Conservation (phyloP, 2,329 filamentous ascomycete species). For the Neophaeococcomyces aloes region DNA sequence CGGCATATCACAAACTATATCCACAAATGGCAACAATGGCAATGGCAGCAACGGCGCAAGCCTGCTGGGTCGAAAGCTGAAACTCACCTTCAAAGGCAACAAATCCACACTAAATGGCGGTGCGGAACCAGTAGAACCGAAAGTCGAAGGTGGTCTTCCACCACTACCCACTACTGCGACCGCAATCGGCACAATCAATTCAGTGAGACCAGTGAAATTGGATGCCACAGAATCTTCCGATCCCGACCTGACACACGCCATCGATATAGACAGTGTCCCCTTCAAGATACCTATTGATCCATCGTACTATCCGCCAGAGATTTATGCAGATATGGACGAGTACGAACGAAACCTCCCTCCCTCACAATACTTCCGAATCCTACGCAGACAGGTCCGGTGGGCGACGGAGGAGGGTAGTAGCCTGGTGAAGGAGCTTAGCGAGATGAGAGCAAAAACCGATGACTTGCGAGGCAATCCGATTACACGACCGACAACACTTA, state of each 20-base stretch:
- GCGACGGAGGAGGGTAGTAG: constrained; percentile 33
- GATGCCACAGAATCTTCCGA: constrained; percentile 23
- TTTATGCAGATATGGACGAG: constrained; percentile 32
- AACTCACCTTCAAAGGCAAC: constrained; percentile 21
- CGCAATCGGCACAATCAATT: constrained; percentile 7
- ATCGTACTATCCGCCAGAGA: constrained; percentile 27
- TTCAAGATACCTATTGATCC: constrained; percentile 23
- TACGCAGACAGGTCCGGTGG: constrained; percentile 40
- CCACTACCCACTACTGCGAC: constrained; percentile 21
- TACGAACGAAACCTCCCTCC: constrained; percentile 34
- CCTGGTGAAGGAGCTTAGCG: constrained; percentile 27
- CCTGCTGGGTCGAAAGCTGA: constrained; percentile 16
- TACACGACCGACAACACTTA: constrained; percentile 6
- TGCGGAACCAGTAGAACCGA: constrained; percentile 13
- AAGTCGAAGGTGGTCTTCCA: constrained; percentile 17
- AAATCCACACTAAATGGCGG: constrained; percentile 1
- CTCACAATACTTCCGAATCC: constrained; percentile 34
- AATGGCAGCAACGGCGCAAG: constrained; percentile 4
- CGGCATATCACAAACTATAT: constrained; percentile 19
- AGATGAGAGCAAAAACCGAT: constrained; percentile 14
- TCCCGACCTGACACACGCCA: constrained; percentile 17
- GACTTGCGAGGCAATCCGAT: constrained; percentile 16
- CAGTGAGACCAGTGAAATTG: constrained; percentile 20
- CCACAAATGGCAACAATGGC: neutral
- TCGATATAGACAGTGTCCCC: constrained; percentile 29